Evolutionary conservation across 495 filamentous ascomycete species (phyloP), one percentile per base, ranked within the genome.

Genomic region (Daldinia vernicosa): DNA sequence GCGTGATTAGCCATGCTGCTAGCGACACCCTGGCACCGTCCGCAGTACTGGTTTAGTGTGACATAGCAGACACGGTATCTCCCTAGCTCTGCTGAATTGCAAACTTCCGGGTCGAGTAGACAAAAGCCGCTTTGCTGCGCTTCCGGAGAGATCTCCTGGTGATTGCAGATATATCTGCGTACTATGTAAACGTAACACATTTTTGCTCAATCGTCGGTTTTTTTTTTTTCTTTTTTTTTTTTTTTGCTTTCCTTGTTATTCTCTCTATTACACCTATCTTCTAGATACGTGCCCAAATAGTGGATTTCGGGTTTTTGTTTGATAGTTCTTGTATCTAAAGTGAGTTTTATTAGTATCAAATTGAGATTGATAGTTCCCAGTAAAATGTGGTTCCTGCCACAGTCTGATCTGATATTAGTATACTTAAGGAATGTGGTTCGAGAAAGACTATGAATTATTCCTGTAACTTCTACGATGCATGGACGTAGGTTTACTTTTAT

Each of bases 381-480:
- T 32, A n/a, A 40, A 22, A 24, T 55, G 51, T 63, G 63, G 58
- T 71, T 58, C 69, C 66, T 71, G 62, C 63, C 39, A 74, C 67
- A 67, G 59, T 75, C 64, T 17, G 57, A 32, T 19, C 9, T 28
- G 4, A 2, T 47, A 47, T 33, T 51, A 19, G 32, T 22, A 6
- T 22, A 58, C 17, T 12, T 40, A 61, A 59, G 1, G 53, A 66
- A 50, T 37, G 57, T 58, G 19, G 19, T 58, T 59, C 24, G 28
- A 52, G 52, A 40, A 66, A 45, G 51, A 30, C 32, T 24, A 62
- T 54, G 45, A 12, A 28, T 15, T n/a, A 0, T 40, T n/a, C n/a
- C 22, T 14, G 1, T 4, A 3, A 6, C 11, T 30, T 40, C 24
- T 28, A 28, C 35, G 4, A 22, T 14, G 24, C 14, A 14, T 17